Evolutionary conservation across 2,329 filamentous ascomycete genomes (phyloP), one percentile per base, ranked within the genome.

Genomic region (Tolypocladium endophyticum): DNA sequence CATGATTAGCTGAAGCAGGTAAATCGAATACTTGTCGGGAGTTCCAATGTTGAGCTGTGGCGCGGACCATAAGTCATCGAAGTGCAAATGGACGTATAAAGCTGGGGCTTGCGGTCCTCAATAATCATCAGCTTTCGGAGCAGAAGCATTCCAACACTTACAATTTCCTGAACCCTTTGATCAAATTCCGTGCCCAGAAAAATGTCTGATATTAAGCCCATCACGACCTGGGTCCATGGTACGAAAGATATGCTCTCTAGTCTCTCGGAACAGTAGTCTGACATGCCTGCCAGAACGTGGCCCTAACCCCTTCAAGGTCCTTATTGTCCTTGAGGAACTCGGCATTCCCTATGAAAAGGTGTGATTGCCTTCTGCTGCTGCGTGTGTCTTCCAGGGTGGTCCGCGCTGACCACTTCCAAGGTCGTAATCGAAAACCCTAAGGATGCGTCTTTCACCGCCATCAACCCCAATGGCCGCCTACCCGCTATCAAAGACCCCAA

Each of bases 281-380:
- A 55, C 30, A 36, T 23, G 25, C 7, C 54, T 4, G 8, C 18
- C 41, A 70, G 68, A 30, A 20, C 55, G 16, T n/a, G 68, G 69
- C 4, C 70, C 72, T 39, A 73, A 72, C 58, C 70, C 68, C 5
- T 64, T 60, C 47, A 73, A 74, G 61, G 70, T 72, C 16, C 55
- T 66, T 56, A 70, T 76, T 53, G 53, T 71, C 23, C 64, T 75
- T 3, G 72, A 75, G 55, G 74, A 76, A 59, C 71, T 76, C 14
- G 67, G 64, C 0, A 36, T 76, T 4, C 70, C 72, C 4, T 76
- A 74, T 63, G 69, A 69, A 25, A 61, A 64, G 56, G 69, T 70
- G 62, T 33, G 47, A 1, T 28, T 11, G 4, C 5, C 28, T 52
- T 20, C 28, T 33, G 11, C 2, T 11, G 16, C 9, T 5, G 7